Conservation (phyloP, 345 rosid species). For the Brassica rapa region DNA sequence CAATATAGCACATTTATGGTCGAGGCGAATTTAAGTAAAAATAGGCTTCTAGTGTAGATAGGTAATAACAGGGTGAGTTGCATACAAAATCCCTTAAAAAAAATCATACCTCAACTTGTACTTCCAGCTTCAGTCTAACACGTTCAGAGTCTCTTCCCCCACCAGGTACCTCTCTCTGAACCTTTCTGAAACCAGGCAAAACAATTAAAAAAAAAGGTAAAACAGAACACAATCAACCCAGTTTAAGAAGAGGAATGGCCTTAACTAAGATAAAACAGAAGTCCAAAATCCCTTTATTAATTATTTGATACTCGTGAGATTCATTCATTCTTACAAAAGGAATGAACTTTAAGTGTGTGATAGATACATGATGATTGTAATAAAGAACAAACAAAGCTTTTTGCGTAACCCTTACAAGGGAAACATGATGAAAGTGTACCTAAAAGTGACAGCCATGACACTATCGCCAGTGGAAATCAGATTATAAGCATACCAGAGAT, state of each 20-base stretch:
- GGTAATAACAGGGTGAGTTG: neutral
- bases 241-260: neutral
- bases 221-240: neutral
- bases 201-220: neutral
- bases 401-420: neutral
- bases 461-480: conserved; percentile 70
- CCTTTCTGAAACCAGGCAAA: conserved; percentile 57
- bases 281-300: neutral
- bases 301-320: neutral
- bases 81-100: neutral
- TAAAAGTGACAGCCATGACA: conserved; percentile 87
- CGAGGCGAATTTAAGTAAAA: neutral
- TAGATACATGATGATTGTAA: conserved; percentile 7
- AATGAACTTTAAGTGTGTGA: neutral
- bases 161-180: conserved; percentile 66
- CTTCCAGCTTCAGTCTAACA: conserved; percentile 74
- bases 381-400: neutral
- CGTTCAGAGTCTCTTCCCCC: conserved; percentile 93
- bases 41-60: neutral
- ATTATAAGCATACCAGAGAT: conserved; percentile 91
- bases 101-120: conserved; percentile 72
- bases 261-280: neutral
- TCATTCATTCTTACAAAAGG: neutral
- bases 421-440: conserved; percentile 43
- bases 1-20: neutral